Conservation (phyloP, 176 grass and related monocot genomes). For the Hordeum vulgare region MorexV3_pseudomolecules_assembly NC_058520.1:186642246-186642745, state of each 20-base stretch:
- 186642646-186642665: slow-evolving; percentile 78
- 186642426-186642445: background rate
- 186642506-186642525: slow-evolving; percentile 99
- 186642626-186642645: slow-evolving; percentile 11
- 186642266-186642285: slow-evolving; percentile 7
- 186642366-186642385: slow-evolving; percentile 76
- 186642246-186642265: background rate
- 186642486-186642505: slow-evolving; percentile 78
- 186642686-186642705: slow-evolving; percentile 86
- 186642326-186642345: slow-evolving; percentile 85
- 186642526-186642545: slow-evolving; percentile 87
- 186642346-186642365: slow-evolving; percentile 88
- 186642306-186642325: slow-evolving; percentile 99
- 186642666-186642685: slow-evolving; percentile 95
- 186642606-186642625: background rate
- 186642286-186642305: slow-evolving; percentile 94
- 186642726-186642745: background rate
- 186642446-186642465: background rate
- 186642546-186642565: slow-evolving; percentile 70
- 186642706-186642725: slow-evolving; percentile 57
- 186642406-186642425: background rate
- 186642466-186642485: background rate
- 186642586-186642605: background rate
- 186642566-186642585: slow-evolving; percentile 16
- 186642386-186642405: slow-evolving; percentile 12